Conservation (phyloP, 352 stramenopile genomes). For the Globisporangium parvum region DNA sequence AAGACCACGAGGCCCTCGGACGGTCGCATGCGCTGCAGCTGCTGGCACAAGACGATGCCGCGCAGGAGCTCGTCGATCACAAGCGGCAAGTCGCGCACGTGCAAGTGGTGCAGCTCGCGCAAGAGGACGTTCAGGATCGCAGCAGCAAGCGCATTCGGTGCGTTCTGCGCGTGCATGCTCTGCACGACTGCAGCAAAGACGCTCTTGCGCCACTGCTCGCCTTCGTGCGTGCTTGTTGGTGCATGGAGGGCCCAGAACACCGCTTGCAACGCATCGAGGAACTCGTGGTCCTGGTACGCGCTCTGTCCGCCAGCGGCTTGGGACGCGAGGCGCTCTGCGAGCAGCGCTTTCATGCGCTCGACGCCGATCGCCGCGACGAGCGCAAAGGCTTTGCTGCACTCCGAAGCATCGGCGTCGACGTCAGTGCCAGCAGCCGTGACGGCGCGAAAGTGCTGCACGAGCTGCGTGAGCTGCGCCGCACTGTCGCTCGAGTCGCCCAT, state of each 20-base stretch:
- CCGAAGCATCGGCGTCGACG: not conserved
- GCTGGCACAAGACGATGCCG: conserved; percentile 20
- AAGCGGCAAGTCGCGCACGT: conserved; percentile 18
- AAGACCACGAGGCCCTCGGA: conserved; percentile 26
- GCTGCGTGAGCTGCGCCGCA: conserved; percentile 10
- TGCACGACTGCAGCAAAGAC: conserved; percentile 22
- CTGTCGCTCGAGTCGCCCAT: not conserved
- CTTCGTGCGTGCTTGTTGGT: conserved; percentile 9
- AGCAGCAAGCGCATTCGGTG: conserved; percentile 14
- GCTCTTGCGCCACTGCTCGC: conserved; percentile 18
- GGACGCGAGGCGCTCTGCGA: conserved; percentile 15
- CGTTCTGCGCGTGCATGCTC: conserved; percentile 24
- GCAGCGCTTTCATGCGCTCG: conserved; percentile 21
- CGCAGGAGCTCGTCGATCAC: conserved; percentile 29
- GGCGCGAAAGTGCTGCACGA: conserved; percentile 23
- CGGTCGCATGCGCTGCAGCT: conserved; percentile 14
- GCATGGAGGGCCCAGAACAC: conserved; percentile 30
- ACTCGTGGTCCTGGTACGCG: conserved; percentile 23
- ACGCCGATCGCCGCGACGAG: conserved; percentile 11
- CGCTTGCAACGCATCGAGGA: conserved; percentile 26
- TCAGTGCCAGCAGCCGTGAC: conserved; percentile 6
- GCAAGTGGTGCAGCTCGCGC: conserved; percentile 32
- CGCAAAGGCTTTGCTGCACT: conserved; percentile 12
- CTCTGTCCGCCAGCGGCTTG: conserved; percentile 22
- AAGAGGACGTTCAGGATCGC: conserved; percentile 20